Evolutionary conservation across 768 basidiomycete species (phyloP), one percentile per base, ranked within the genome.

Genomic region (Harrya chromipes): DNA sequence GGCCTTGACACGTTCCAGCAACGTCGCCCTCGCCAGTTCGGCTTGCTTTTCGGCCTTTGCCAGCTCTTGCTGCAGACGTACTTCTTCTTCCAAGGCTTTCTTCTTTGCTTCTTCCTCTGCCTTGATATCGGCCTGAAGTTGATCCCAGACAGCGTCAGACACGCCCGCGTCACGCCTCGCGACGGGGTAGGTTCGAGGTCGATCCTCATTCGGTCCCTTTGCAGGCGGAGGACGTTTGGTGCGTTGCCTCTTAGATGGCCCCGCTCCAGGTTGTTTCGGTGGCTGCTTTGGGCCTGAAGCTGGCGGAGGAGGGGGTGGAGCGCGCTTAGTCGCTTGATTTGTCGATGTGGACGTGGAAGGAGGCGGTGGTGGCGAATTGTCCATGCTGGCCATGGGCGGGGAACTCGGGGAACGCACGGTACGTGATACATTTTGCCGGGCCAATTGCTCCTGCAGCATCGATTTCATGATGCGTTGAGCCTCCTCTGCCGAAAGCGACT

Each of bases 91-190:
- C 8, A 47, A 54, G 0, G 58, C 63, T 42, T 52, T 42, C 39
- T 38, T 43, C 55, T 56, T 53, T 12, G 43, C 58, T 23, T 56
- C 58, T 9, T 57, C 54, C 23, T 57, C 61, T 2, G 61, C 68
- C 0, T 63, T 66, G 27, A 65, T 66, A 40, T 62, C 67, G 10
- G 64, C 67, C 41, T 81, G 74, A 1, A 85, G 69, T 53, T 80
- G 71, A 8, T 56, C 40, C 84, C 83, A 85, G 9, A 77, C 58
- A 3, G 59, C 67, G 59, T 85, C 80, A 0, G 73, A 59, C 1
- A 85, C 80, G 0, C 79, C 84, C 12, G 70, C 52, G 58, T 85
- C 84, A 14, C 80, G 76, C 13, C 35, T 55, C 2, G 46, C 57
- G 17, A 50, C 37, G 2, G 38, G 43, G 40, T 34, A 13, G n/a